Evolutionary conservation across 108 stramenopile species (phyloP).

Genomic region (Phaeodactylum tricornutum): DNA sequence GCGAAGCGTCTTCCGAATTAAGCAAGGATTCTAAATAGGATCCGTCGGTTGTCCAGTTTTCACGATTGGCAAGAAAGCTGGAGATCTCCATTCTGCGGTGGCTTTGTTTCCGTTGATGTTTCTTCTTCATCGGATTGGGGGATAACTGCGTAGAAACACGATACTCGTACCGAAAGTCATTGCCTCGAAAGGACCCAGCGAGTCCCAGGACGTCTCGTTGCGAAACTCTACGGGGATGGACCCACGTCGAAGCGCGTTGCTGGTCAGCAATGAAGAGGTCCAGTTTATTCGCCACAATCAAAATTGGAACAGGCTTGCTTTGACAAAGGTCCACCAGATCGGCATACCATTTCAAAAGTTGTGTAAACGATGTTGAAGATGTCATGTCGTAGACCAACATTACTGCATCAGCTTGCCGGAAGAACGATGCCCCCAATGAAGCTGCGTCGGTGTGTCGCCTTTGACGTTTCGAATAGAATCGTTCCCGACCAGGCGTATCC

Average conservation of each 20-base stretch:
- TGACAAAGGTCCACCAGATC: constrained; percentile 33
- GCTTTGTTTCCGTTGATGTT: background rate
- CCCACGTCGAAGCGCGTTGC: constrained; percentile 6
- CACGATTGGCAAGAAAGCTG: constrained; percentile 31
- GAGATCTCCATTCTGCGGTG: constrained; percentile 22
- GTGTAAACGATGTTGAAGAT: constrained; percentile 58
- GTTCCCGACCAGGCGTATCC: constrained; percentile 62
- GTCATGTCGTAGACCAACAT: constrained; percentile 76
- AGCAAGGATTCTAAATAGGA: constrained; percentile 59
- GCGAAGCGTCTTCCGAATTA: constrained; percentile 51
- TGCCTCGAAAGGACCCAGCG: constrained; percentile 32
- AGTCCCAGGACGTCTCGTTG: constrained; percentile 62
- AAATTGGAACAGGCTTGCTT: constrained; percentile 38
- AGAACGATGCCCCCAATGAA: constrained; percentile 38
- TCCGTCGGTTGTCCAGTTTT: constrained; percentile 32
- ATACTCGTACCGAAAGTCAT: constrained; percentile 68
- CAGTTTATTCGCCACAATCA: constrained; percentile 73
- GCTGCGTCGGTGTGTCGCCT: constrained; percentile 19
- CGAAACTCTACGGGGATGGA: constrained; percentile 8
- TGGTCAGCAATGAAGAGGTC: constrained; percentile 29
- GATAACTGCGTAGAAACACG: constrained; percentile 7
- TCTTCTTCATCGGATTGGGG: no score
- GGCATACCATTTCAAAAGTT: constrained; percentile 60
- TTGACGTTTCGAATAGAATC: constrained; percentile 13
- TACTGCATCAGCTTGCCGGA: constrained; percentile 53